Evolutionary conservation across 192 early-diverging fungal genomes (phyloP).

Genomic region (Mortierella alpina): DNA sequence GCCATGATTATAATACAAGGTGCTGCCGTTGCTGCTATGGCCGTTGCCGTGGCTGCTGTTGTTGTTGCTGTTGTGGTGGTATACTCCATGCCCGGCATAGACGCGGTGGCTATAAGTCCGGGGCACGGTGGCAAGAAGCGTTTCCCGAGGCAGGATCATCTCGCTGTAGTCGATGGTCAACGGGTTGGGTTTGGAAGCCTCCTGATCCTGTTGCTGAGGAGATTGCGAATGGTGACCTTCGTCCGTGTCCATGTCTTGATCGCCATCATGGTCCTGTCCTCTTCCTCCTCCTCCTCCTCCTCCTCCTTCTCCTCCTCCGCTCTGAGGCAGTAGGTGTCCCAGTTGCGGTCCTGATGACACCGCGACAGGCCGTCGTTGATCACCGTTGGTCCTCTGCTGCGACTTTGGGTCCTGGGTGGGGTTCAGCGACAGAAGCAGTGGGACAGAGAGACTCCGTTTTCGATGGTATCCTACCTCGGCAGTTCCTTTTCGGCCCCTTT

Average conservation of each 20-base stretch:
- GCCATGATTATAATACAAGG: not conserved
- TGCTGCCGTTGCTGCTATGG: not conserved
- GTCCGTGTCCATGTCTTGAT: constrained; percentile 22
- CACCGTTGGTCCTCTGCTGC: too few relatives aligned
- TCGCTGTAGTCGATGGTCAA: constrained; percentile 6
- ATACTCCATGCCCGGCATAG: not conserved
- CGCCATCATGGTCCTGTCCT: constrained; percentile 13
- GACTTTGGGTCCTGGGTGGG: not conserved
- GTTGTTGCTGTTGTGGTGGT: not conserved
- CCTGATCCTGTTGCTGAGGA: not conserved
- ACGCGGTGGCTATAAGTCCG: constrained; percentile 11
- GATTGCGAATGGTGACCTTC: not conserved
- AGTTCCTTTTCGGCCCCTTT: not conserved
- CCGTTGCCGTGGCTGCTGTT: not conserved
- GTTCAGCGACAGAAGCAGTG: constrained; percentile 13
- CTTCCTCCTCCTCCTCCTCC: not conserved
- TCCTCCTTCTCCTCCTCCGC: not conserved
- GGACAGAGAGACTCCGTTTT: constrained; percentile 39
- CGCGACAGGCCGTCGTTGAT: too few relatives aligned
- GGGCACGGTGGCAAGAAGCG: constrained; percentile 6
- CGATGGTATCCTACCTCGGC: constrained; percentile 8
- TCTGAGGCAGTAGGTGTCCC: not conserved
- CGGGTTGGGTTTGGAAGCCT: not conserved
- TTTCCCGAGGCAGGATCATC: constrained; percentile 8
- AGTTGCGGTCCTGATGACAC: too few relatives aligned